Conservation (phyloP, 768 basidiomycete species). For the Auricularia auricula-judae region DNA sequence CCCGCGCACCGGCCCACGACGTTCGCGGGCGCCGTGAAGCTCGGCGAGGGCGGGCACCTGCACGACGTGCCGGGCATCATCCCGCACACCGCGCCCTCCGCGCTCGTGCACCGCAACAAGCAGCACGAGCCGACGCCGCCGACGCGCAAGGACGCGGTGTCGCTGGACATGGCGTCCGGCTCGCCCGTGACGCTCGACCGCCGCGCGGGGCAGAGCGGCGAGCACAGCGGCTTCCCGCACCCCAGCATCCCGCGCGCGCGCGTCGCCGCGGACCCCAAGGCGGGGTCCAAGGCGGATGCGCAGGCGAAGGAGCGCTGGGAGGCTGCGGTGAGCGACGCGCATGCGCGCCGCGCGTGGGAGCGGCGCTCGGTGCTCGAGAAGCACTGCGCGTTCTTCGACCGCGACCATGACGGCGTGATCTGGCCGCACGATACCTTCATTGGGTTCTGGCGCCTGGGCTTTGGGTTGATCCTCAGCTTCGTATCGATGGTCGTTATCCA, state of each 20-base stretch:
- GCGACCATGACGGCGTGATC: constrained; percentile 30
- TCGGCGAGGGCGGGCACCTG: not conserved
- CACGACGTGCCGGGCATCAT: not conserved
- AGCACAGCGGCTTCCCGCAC: not conserved
- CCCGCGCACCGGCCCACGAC: not conserved
- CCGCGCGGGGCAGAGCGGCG: not conserved
- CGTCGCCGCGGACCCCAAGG: not conserved
- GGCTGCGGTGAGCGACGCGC: not conserved
- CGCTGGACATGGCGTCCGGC: not conserved
- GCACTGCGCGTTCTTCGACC: constrained; percentile 31
- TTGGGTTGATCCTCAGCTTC: constrained; percentile 26
- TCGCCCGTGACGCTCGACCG: not conserved
- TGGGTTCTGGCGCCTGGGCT: constrained; percentile 31
- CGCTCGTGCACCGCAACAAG: not conserved
- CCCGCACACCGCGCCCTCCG: not conserved
- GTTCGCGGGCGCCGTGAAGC: not conserved
- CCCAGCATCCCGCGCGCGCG: not conserved
- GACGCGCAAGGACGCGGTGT: not conserved
- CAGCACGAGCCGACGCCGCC: not conserved
- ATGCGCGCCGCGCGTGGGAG: not conserved
- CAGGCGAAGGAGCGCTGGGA: not conserved
- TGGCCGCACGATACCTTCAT: constrained; percentile 33
- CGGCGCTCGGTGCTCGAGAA: constrained; percentile 27
- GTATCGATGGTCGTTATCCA: constrained; percentile 26
- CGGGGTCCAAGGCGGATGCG: not conserved